Evolutionary conservation across 495 filamentous ascomycete species (phyloP).

Genomic region (Aspergillus funiculosus): DNA sequence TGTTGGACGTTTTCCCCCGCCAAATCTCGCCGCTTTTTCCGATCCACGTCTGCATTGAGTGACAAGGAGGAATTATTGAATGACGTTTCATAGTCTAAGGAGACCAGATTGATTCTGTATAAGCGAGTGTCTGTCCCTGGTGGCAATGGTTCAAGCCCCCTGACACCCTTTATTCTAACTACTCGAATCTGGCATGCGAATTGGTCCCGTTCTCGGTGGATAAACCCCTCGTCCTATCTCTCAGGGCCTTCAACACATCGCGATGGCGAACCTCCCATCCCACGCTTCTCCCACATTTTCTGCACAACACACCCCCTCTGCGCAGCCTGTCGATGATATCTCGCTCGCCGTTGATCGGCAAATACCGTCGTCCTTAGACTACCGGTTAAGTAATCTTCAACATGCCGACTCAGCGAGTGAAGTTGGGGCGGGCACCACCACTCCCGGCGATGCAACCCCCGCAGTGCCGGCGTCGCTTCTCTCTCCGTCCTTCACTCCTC

Average conservation of each 20-base stretch:
- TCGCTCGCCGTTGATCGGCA: conserved; percentile 14
- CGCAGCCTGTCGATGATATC: conserved; percentile 25
- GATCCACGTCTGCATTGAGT: conserved; percentile 16
- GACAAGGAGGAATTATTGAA: conserved; percentile 4
- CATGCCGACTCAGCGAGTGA: conserved; percentile 20
- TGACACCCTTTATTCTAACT: background rate
- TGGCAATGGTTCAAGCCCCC: background rate
- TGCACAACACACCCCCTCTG: conserved; percentile 33
- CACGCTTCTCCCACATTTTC: conserved; percentile 48
- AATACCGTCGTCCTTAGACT: conserved; percentile 5
- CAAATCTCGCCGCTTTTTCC: conserved; percentile 15
- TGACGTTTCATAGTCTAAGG: background rate
- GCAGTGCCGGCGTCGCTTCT: conserved; percentile 51
- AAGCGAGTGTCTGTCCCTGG: background rate
- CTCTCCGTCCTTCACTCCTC: conserved; percentile 75
- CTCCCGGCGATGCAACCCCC: conserved; percentile 29
- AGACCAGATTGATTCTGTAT: background rate
- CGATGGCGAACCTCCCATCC: conserved; percentile 47
- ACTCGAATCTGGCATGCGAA: background rate
- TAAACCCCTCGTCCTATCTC: conserved; percentile 4
- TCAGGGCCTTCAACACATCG: conserved; percentile 14
- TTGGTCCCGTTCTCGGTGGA: background rate
- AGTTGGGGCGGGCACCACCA: conserved; percentile 18
- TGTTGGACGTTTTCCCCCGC: conserved; percentile 17
- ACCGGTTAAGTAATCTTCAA: conserved; percentile 15